phyloP scores from a whole-genome alignment of 169 alveolate species.

The Condylostoma magnum region DNA sequence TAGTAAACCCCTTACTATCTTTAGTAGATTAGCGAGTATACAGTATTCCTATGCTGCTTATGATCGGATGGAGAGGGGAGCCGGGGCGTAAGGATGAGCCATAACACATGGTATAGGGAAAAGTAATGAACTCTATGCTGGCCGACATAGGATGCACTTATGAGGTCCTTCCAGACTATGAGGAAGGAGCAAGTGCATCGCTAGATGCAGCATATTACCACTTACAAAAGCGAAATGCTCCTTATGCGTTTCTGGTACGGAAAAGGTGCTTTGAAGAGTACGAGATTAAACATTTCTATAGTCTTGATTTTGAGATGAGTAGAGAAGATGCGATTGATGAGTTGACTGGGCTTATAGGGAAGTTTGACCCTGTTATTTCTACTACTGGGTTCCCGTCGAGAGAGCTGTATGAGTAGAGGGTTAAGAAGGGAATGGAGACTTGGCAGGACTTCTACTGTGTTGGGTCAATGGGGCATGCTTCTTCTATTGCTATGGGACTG shows the following conservation, averaged over 20 bases:
- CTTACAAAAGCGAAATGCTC: conserved; percentile 46
- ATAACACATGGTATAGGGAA: conserved; percentile 67
- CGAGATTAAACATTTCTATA: conserved; percentile 34
- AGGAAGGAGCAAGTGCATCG: conserved; percentile 59
- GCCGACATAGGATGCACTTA: conserved; percentile 63
- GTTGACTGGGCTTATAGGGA: conserved; percentile 17
- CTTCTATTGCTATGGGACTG: conserved; percentile 68
- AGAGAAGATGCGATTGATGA: conserved; percentile 61
- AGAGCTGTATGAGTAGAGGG: conserved; percentile 65
- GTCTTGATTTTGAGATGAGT: conserved; percentile 37
- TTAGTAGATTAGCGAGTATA: conserved; percentile 67
- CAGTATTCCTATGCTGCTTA: conserved; percentile 65
- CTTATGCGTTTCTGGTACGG: conserved; percentile 56
- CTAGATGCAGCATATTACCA: conserved; percentile 46
- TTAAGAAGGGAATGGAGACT: conserved; percentile 41
- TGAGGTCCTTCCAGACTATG: conserved; percentile 61
- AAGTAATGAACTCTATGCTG: conserved; percentile 52
- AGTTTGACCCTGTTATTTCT: conserved; percentile 29
- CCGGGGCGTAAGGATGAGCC: conserved; percentile 82
- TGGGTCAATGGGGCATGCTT: conserved; percentile 80
- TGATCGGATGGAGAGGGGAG: conserved; percentile 83
- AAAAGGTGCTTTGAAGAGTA: conserved; percentile 55
- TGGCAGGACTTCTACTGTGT: conserved; percentile 67
- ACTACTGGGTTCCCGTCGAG: conserved; percentile 69
- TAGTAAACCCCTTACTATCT: conserved; percentile 67